These are phyloP conservation scores for Fragaria iinumae DNA, from an alignment of 306 rosid species.

Conservation along the genomic window DNA sequence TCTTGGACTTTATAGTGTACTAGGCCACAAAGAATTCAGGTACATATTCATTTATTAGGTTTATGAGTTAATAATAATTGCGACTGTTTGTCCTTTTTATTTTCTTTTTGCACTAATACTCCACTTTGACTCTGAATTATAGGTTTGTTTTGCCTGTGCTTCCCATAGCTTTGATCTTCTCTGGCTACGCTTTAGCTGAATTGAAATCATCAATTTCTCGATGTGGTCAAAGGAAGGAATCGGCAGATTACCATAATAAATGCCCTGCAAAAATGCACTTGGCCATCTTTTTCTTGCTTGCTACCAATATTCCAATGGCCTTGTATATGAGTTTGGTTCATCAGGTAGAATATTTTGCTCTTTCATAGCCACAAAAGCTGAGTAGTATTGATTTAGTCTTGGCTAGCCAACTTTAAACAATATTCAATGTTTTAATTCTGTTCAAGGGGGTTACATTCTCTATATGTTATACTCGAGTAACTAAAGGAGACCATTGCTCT, in stretches of 20 bases:
- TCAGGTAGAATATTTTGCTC: constrained; percentile 60
- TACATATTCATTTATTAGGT: constrained; percentile 28
- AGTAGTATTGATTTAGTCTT: background rate
- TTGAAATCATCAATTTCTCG: constrained; percentile 38
- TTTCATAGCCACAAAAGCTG: background rate
- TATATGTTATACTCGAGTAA: constrained; percentile 7
- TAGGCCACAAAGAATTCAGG: constrained; percentile 99
- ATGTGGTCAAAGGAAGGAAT: constrained; percentile 30
- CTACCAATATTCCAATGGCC: constrained; percentile 88
- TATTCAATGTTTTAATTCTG: background rate
- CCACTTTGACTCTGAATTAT: constrained; percentile 22
- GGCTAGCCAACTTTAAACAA: background rate
- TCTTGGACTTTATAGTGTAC: constrained; percentile 67
- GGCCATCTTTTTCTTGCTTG: constrained; percentile 69
- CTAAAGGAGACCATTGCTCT: constrained; percentile 4
- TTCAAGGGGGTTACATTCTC: background rate
- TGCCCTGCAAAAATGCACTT: constrained; percentile 43
- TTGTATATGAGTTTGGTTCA: constrained; percentile 94
- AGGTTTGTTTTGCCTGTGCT: constrained; percentile 96
- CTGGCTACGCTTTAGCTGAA: constrained; percentile 74
- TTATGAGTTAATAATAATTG: constrained; percentile 11
- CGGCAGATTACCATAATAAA: constrained; percentile 33
- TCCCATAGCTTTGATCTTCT: constrained; percentile 84
- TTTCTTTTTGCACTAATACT: constrained; percentile 23
- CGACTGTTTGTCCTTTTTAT: constrained; percentile 19